Base-by-base conservation (phyloP, 768 basidiomycete genomes). In the Mycena crocata region DNA sequence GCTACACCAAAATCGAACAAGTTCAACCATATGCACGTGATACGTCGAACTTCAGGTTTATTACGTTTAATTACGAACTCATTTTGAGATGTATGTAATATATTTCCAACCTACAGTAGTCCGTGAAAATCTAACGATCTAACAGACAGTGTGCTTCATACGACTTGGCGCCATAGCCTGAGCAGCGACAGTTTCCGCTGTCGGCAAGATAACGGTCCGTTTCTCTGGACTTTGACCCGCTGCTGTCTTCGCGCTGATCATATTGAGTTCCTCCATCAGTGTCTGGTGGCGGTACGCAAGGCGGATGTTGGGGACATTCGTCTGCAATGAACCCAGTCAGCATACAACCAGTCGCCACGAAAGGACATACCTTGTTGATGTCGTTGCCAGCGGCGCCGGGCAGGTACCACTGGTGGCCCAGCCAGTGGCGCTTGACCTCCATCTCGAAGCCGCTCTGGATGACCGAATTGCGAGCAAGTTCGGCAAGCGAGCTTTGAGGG, bases 401-500 rank as follows among this genome's bases (percentile, higher is more conserved):
- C 10, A 96, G 84, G 78, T 95, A 99, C 95, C 95, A 99, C 60
- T 92, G 82, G 69, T 93, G 88, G 1, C 98, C 98, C 3, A 99
- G 83, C 95, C 95, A 96, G 76, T 94, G 95, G 13, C 94, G 90
- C 81, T 99, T 99, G 73, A 98, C 77, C 76, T 97, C 93, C 96
- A 98, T 99, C 80, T 99, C 98, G 76, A 98, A 99, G 1, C 98
- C 98, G 73, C 94, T 95, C 76, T 99, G 98, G 49, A 93, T 84
- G 34, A 99, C 98, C 0, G 95, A 97, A 81, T 99, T 99, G 45
- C 98, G 90, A n/a, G 98, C 98, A 14, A 99, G 87, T 78, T 99
- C 98, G 15, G 96, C 98, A 63, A 99, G 83, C 0, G 94, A 95
- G 70, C 92, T 93, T 76, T 95, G 97, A 0, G 97, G 94, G 56